Conservation (phyloP, 257 asterid species). For the Scutellaria minor region DNA sequence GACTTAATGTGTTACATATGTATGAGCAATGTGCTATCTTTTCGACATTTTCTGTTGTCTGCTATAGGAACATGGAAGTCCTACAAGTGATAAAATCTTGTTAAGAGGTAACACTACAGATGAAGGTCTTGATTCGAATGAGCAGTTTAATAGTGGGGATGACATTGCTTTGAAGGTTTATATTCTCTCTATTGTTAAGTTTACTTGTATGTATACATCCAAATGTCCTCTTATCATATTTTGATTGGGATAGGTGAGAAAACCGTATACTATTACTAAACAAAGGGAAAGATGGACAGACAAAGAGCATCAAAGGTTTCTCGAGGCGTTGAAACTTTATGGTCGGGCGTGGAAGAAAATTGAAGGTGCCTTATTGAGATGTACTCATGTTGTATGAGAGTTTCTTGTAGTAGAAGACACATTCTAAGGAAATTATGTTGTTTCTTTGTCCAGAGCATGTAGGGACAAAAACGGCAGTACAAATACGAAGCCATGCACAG, state of each 20-base stretch:
- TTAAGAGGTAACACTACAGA: conserved; percentile 37
- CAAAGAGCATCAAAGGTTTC: conserved; percentile 81
- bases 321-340: conserved; percentile 83
- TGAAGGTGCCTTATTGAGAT: conserved; percentile 62
- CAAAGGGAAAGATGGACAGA: conserved; percentile 97
- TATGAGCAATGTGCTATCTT: not conserved
- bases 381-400: not conserved
- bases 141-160: conserved; percentile 49
- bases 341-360: conserved; percentile 98
- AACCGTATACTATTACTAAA: conserved; percentile 85
- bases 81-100: conserved; percentile 30
- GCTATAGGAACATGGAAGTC: conserved; percentile 51
- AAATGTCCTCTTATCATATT: not conserved
- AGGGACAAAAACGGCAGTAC: conserved; percentile 92
- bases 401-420: not conserved
- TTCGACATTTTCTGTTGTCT: conserved; percentile 10
- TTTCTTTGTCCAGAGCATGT: conserved; percentile 64
- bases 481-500: conserved; percentile 98
- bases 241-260: conserved; percentile 57
- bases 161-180: conserved; percentile 70
- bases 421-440: conserved; percentile 26
- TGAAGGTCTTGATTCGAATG: conserved; percentile 42
- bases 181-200: not conserved
- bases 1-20: not conserved
- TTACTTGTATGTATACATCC: not conserved